Evolutionary conservation across 2,329 filamentous ascomycete species (phyloP), one percentile per base, ranked within the genome.

Genomic region (Dactylella cylindrospora): DNA sequence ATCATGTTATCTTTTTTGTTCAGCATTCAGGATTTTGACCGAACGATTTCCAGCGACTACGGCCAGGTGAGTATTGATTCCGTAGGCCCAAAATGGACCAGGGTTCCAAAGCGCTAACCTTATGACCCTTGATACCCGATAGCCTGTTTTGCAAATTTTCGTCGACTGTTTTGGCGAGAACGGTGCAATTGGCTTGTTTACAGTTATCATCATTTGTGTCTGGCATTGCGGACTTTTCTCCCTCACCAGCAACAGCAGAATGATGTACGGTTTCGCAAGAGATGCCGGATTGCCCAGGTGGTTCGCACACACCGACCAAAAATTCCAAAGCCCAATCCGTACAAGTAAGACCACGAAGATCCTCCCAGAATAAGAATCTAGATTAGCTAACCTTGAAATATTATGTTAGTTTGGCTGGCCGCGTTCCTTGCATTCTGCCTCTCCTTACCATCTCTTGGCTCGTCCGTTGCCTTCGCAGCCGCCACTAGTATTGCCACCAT

Each of bases 141-240:
- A 82, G 67, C 80, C 80, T 0, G 77, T 83, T 3, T 71, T 82
- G 3, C 79, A 82, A 70, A 82, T 83, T 31, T 73, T 83, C 15
- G 73, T 82, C 10, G 80, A 82, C 66, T 70, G 80, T 2, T 79
- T 80, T 55, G 79, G 79, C 2, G 75, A 79, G 51, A 71, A 78
- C 39, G 79, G 80, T 3, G 80, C 79, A 0, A 74, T 82, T 6
- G 79, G 74, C 1, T 68, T 82, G 5, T 81, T 82, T 70, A 75
- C 72, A 0, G 70, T 82, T 10, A 74, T 82, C 62, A 80, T 82
- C 66, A 71, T 82, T 25, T 82, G 80, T 52, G 78, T 82, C 2
- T 83, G 80, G 80, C 80, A 82, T 68, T 81, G 79, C 59, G 80
- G 80, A 0, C 73, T 82, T 0, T 82, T 83, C 67, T 77, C 74